Conservation (phyloP, 441 rosid genomes). For the Erysimum pusillum region DNA sequence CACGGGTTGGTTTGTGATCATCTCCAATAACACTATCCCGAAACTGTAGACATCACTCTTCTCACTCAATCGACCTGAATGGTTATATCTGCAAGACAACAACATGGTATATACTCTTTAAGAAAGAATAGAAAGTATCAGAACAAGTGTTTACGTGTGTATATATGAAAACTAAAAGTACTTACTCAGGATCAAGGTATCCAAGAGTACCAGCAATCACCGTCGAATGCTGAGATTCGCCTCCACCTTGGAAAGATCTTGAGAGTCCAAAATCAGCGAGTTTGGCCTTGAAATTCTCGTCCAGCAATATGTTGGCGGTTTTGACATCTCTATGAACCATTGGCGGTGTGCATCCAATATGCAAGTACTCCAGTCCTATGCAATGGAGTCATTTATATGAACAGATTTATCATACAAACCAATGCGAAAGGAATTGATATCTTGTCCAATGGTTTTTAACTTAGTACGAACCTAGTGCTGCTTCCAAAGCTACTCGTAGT, state of each 20-base stretch:
- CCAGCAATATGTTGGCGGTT: conserved; percentile 52
- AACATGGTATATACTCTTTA: no score
- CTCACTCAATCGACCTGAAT: background rate
- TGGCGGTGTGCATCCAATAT: conserved; percentile 52
- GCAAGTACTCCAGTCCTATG: conserved; percentile 20
- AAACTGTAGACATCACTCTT: conserved; percentile 44
- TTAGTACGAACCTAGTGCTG: no score
- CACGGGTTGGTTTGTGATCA: no score
- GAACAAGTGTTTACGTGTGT: no score
- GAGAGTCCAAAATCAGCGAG: conserved; percentile 60
- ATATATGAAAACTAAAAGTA: no score
- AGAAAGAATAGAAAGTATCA: no score
- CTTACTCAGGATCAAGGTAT: conserved; percentile 57
- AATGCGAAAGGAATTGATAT: no score
- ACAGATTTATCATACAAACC: no score
- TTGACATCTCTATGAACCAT: conserved; percentile 56
- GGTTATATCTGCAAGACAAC: conserved; percentile 22
- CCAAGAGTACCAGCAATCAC: conserved; percentile 51
- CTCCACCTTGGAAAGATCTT: conserved; percentile 35
- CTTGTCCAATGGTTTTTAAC: no score
- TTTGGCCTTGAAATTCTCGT: conserved; percentile 49
- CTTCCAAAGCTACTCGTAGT: no score
- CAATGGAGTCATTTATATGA: no score
- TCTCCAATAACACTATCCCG: no score
- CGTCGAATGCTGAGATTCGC: conserved; percentile 37